These are phyloP conservation scores for Saccharomyces hybrid DNA, from an alignment of 1,139 yeast species.

Conservation along the genomic window DNA sequence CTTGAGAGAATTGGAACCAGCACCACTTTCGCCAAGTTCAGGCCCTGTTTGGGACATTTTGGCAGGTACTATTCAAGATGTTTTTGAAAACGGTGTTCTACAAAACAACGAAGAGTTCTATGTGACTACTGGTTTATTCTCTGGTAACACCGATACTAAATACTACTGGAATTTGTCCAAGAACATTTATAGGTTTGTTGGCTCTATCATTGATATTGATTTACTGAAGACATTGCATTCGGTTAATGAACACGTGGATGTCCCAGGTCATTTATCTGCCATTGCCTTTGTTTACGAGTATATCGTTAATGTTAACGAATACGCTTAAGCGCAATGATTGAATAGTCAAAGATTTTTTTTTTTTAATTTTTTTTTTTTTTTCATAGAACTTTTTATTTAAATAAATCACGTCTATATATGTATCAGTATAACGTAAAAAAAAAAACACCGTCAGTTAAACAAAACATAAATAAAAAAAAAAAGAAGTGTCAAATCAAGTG, in stretches of 20 bases:
- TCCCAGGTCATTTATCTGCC: constrained; percentile 48
- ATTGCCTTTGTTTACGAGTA: constrained; percentile 56
- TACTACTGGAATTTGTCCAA: constrained; percentile 69
- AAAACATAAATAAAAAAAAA: not conserved
- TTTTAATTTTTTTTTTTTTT: not conserved
- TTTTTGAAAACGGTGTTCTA: constrained; percentile 37
- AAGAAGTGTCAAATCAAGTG: not conserved
- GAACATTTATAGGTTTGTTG: constrained; percentile 53
- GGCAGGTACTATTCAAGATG: constrained; percentile 48
- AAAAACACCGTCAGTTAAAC: not conserved
- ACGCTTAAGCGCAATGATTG: constrained; percentile 5
- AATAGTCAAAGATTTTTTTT: not conserved
- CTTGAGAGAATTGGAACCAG: constrained; percentile 40
- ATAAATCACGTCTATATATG: constrained; percentile 1
- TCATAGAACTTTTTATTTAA: not conserved
- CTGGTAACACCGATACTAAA: constrained; percentile 81
- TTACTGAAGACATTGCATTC: constrained; percentile 40
- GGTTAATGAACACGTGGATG: constrained; percentile 48
- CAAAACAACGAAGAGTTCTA: constrained; percentile 36
- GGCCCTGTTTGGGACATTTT: constrained; percentile 44
- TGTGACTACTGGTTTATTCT: constrained; percentile 58
- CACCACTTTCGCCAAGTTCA: constrained; percentile 46
- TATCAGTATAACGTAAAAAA: not conserved
- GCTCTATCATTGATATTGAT: constrained; percentile 17
- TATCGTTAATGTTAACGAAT: constrained; percentile 34